Base-by-base conservation (phyloP, 441 rosid species). In the Breynia disticha region DNA sequence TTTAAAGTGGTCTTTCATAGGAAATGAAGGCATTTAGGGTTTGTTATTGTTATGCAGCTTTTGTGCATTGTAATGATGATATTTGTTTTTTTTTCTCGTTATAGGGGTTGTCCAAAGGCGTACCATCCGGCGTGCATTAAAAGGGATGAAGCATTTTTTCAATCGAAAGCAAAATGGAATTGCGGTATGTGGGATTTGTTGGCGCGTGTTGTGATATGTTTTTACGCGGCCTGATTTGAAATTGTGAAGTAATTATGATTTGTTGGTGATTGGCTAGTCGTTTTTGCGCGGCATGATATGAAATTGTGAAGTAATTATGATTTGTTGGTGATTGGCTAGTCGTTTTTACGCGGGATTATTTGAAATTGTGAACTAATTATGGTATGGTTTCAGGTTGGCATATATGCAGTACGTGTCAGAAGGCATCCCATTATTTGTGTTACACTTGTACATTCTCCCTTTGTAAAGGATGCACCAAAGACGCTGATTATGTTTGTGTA, bases 101-200 rank as follows among this genome's bases (percentile, higher is more conserved):
- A 59, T 60, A 94, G 99, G 86, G 89, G 95, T 70, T 94, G 99
- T 67, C 99, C 97, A 22, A 94, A 94, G 82, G 99, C 99, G 6
- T 94, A 94, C 67, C 99, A 94, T 80, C 90, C 96, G 12, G 69
- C 91, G 56, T 94, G 99, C 71, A 86, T 94, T 48, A 94, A 87
- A 71, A 74, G 99, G 66, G 97, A 94, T 1, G 95, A 85, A 58
- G 64, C 88, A 19, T 94, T 94, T 67, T 94, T 94, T 72, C 78
- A 68, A 55, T 85, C 99, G 11, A 81, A 75, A 59, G 95, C 95
- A 8, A 94, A 90, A 69, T 94, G 99, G 97, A 87, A 87, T 52
- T 94, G 99, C 42, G 99, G 99, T 90, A 87, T 55, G 48, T 66
- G 9, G 52, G 32, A 41, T 22, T 51, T 21, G 52, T 16, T 9